Percentiles rank a stretch among this genome's conserved stretches.
phyloP scores from a whole-genome alignment of 1,284 basidiomycete species.

The Mrakiaceae sp. region DNA sequence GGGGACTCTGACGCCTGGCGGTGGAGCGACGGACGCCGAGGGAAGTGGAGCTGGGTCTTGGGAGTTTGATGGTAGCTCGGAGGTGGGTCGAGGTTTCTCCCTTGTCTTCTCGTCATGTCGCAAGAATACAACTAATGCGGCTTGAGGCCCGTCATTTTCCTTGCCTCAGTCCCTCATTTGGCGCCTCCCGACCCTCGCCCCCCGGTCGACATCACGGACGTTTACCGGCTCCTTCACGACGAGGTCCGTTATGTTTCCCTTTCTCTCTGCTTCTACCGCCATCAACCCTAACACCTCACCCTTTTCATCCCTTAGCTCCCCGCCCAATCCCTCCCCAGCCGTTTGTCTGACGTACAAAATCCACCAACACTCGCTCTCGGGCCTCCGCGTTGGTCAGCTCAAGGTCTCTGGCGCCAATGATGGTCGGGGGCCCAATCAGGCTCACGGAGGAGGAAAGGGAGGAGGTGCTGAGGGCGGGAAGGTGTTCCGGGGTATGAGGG shows the following conservation, averaged over 20 bases:
- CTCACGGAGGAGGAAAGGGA: background rate
- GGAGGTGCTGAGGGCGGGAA: background rate
- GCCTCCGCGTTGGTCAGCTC: conserved; percentile 72
- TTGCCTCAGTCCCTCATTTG: conserved; percentile 1
- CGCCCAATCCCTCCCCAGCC: conserved; percentile 52
- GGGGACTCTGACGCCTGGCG: conserved; percentile 37
- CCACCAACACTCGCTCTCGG: conserved; percentile 60
- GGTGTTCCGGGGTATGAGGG: conserved; percentile 14
- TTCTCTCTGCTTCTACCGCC: background rate
- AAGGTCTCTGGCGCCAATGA: conserved; percentile 50
- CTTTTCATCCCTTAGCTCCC: background rate
- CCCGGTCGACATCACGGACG: conserved; percentile 54
- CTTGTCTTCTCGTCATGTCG: background rate
- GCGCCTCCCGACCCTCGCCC: conserved; percentile 42
- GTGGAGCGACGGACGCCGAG: conserved; percentile 17
- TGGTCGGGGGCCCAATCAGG: background rate
- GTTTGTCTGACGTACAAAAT: conserved; percentile 62
- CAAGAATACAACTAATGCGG: background rate
- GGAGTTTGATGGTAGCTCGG: conserved; percentile 60
- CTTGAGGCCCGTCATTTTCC: background rate
- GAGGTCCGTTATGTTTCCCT: conserved; percentile 27
- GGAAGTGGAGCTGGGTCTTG: conserved; percentile 52
- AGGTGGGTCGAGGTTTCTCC: conserved; percentile 28
- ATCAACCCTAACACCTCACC: background rate
- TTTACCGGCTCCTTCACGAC: conserved; percentile 66